Conservation (phyloP, 257 asterid species). For the Hygrophila difformis region DNA sequence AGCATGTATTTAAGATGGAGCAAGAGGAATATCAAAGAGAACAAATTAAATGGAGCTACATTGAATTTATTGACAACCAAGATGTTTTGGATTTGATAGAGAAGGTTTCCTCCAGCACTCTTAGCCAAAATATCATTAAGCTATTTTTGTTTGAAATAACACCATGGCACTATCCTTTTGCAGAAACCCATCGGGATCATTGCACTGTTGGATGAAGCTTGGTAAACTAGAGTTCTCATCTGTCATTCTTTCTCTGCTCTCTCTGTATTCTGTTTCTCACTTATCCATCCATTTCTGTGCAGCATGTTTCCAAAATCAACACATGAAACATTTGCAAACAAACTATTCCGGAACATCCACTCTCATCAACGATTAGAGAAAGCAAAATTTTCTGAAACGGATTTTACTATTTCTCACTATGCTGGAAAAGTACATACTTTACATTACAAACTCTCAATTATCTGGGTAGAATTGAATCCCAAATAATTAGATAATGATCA, state of each 20-base stretch:
- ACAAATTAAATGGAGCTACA: constrained; percentile 95
- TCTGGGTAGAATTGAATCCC: constrained; percentile 6
- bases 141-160: constrained; percentile 19
- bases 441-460: constrained; percentile 9
- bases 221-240: constrained; percentile 42
- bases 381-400: constrained; percentile 91
- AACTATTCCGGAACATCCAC: constrained; percentile 75
- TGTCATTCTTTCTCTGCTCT: constrained; percentile 22
- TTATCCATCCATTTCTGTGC: constrained; percentile 25
- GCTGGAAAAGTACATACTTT: constrained; percentile 91
- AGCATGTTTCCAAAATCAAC: constrained; percentile 99
- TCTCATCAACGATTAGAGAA: constrained; percentile 70
- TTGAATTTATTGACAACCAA: constrained; percentile 97
- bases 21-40: constrained; percentile 96
- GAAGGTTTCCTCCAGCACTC: constrained; percentile 49
- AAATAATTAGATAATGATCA: neutral
- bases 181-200: constrained; percentile 98
- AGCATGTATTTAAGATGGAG: constrained; percentile 99
- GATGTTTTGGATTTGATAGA: constrained; percentile 96
- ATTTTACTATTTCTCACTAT: constrained; percentile 88
- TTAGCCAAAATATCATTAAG: constrained; percentile 7
- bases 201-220: constrained; percentile 96
- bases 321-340: constrained; percentile 83
- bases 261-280: constrained; percentile 15
- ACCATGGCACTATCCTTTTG: constrained; percentile 25